A percentile compares a stretch with the other conserved stretches of the same genome.
Evolutionary conservation across 345 rosid genomes (phyloP).

Genomic region (Arabidopsis suecica): DNA sequence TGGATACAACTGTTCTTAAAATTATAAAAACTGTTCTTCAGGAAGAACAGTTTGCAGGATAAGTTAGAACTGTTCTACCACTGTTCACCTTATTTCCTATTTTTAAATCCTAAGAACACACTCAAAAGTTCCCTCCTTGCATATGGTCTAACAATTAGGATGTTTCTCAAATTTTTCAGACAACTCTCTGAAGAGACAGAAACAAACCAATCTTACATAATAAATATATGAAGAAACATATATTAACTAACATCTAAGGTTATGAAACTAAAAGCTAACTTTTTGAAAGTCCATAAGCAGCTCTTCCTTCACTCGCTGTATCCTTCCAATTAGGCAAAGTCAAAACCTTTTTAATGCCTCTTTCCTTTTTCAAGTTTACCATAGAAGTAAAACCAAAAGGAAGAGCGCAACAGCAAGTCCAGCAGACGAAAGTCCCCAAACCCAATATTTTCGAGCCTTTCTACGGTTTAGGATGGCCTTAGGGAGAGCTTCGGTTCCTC

Average conservation of each 20-base stretch:
- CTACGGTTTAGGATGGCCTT: constrained; percentile 73
- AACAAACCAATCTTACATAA: background rate
- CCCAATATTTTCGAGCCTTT: constrained; percentile 68
- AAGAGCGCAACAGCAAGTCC: constrained; percentile 50
- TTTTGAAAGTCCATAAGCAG: constrained; percentile 27
- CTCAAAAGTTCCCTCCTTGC: too few species aligned
- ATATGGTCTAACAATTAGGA: constrained; percentile 32
- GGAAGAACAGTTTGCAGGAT: too few species aligned
- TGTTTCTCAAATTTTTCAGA: constrained; percentile 26
- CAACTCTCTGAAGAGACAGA: constrained; percentile 21
- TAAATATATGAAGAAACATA: background rate
- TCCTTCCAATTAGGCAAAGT: constrained; percentile 32
- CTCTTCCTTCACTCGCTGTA: constrained; percentile 24
- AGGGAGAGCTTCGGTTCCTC: constrained; percentile 66
- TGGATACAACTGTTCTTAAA: too few species aligned
- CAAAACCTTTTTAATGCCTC: constrained; percentile 4
- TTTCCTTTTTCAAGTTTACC: constrained; percentile 23
- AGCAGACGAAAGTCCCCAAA: constrained; percentile 67
- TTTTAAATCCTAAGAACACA: too few species aligned
- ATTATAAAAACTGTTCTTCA: too few species aligned
- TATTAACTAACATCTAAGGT: constrained; percentile 28
- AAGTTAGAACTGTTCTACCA: too few species aligned
- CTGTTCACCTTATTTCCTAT: too few species aligned
- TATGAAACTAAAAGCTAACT: constrained; percentile 30
- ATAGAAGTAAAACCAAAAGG: constrained; percentile 49